Conservation (phyloP, 768 basidiomycete genomes). For the Russula emetica region DNA sequence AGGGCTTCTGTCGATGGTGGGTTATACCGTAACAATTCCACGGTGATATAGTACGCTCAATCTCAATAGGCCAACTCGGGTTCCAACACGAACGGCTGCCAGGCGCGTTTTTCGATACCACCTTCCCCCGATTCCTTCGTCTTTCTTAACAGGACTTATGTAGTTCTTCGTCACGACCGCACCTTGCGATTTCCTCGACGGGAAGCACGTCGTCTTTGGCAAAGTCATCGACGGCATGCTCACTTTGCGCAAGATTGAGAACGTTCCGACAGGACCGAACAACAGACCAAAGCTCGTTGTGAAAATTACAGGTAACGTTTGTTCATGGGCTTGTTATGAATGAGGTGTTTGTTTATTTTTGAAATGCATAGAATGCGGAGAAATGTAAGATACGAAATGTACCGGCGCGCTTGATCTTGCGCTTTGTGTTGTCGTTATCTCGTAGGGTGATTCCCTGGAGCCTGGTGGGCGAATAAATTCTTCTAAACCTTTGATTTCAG, state of each 20-base stretch:
- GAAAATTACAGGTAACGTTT: conserved; percentile 74
- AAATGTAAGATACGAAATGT: conserved; percentile 33
- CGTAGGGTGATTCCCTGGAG: not conserved
- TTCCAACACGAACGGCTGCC: conserved; percentile 90
- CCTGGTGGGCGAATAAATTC: not conserved
- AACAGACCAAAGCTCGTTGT: conserved; percentile 86
- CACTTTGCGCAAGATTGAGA: conserved; percentile 93
- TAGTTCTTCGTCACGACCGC: conserved; percentile 97
- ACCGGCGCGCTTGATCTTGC: not conserved
- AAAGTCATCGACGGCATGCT: conserved; percentile 91
- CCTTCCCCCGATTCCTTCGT: not conserved
- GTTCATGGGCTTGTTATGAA: conserved; percentile 28
- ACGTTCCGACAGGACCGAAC: conserved; percentile 87
- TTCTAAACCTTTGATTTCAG: not conserved
- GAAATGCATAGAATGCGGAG: conserved; percentile 36
- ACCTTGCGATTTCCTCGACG: conserved; percentile 93
- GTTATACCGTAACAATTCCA: conserved; percentile 15
- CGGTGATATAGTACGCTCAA: not conserved
- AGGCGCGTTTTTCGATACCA: conserved; percentile 40
- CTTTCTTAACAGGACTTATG: not conserved
- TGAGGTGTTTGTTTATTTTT: not conserved
- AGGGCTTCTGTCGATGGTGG: conserved; percentile 88
- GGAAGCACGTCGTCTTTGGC: conserved; percentile 91
- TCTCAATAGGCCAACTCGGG: conserved; percentile 83
- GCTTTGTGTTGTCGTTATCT: not conserved